Base-by-base conservation (phyloP, 1,139 yeast genomes). In the Candida sp. region DNA sequence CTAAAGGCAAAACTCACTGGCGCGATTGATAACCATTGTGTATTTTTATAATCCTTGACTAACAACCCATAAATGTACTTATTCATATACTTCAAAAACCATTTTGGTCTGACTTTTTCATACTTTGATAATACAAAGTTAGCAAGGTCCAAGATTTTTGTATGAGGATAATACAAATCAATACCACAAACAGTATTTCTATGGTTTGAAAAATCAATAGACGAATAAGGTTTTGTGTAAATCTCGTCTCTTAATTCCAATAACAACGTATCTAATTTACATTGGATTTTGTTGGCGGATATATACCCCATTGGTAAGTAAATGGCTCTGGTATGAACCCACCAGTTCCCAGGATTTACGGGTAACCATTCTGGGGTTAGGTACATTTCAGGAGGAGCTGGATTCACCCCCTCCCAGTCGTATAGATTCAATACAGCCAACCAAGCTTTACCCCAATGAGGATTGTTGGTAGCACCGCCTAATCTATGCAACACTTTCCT, bases 381-480 rank as follows among this genome's bases (percentile, higher is more conserved):
- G 95, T 97, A 95, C 42, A 91, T 67, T 61, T 95, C 99, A 1
- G 98, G 95, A 2, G 99, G 99, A 2, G 97, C 96, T 2, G 99
- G 99, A 54, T 95, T 95, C 5, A 93, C 97, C 41, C 99, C 99
- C 50, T 87, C 95, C 97, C 98, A 95, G 33, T 80, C 82, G 60
- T 91, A 95, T 42, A 93, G 63, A 52, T 87, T 89, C 47, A 95
- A 70, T 3, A 89, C 59, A 0, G 97, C 74, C 23, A 95, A 68
- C 91, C 97, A 93, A 2, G 89, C 81, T 61, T 95, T 95, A 3
- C 98, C 99, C 99, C 99, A 95, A 63, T 93, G 98, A 0, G 99
- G 99, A 43, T 79, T 77, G 2, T 87, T 87, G 42, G 86, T 62
- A 1, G 99, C 98, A 27, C 99, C 98, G 1, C 98, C 98, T 34